phyloP scores from a whole-genome alignment of 352 stramenopile genomes.

The Globisporangium recalcitrans region DNA sequence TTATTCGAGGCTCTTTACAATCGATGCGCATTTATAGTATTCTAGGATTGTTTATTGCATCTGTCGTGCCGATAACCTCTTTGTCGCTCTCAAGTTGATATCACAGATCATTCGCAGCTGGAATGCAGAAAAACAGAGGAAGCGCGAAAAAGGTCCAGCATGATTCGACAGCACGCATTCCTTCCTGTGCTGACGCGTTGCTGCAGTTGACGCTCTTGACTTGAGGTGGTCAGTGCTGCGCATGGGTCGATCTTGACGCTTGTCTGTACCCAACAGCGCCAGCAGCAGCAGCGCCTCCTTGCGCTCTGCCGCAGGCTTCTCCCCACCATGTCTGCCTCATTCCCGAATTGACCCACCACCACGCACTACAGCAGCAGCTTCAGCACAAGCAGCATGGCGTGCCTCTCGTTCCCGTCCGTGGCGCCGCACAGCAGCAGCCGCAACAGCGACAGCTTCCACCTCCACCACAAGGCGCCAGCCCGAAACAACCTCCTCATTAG shows the following conservation, averaged over 20 bases:
- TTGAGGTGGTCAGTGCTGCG: neutral
- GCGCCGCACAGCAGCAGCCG: constrained; percentile 1
- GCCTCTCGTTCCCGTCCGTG: constrained; percentile 4
- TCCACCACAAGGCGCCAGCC: constrained; percentile 1
- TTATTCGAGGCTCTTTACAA: neutral
- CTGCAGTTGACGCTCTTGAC: neutral
- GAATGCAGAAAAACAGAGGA: neutral
- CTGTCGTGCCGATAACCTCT: too few species aligned
- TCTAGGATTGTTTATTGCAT: neutral
- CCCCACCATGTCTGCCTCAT: neutral
- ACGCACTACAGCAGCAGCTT: neutral
- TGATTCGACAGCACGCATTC: constrained; percentile 2
- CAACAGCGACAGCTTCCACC: constrained; percentile 1
- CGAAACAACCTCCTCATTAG: neutral
- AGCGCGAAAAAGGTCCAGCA: constrained; percentile 1
- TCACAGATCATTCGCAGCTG: neutral
- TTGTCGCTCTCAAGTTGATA: neutral
- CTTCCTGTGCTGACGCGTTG: neutral
- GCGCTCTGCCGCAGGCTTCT: neutral
- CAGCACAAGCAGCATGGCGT: neutral
- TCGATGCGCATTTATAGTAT: neutral
- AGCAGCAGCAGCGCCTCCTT: neutral
- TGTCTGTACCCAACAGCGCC: neutral
- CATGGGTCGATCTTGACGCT: neutral
- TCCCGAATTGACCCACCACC: constrained; percentile 1